Evolutionary conservation across 305 asterid genomes (phyloP), one percentile per base, ranked within the genome.

Genomic region (Fraxinus ornus): DNA sequence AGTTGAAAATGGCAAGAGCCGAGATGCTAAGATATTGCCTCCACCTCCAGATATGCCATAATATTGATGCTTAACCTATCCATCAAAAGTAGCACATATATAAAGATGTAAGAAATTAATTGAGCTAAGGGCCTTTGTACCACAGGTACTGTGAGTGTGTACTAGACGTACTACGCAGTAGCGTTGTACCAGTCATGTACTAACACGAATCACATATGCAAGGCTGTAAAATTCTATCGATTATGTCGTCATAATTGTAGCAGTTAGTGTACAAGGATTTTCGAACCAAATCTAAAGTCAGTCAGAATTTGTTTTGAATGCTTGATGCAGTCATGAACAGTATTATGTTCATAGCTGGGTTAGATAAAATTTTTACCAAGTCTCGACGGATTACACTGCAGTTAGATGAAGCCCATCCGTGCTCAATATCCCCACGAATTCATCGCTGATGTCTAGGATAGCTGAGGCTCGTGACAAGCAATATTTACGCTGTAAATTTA

Each of bases 41-140:
- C 88, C 87, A 2, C 90, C 88, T 12, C 64, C 82, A 0, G 84
- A 81, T 36, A 68, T 85, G 83, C 88, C 90, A 8, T 77, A 26
- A 1, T 87, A 88, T 78, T 87, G 37, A 82, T 77, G 32, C 22
- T 71, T 17, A 7, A 71, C 41, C 13, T 71, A 28, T 37, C 26
- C 22, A 19, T n/a, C 19, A 4, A 55, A 55, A 0, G 3, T 19
- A n/a, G 26, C 24, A 55, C 5, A 47, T 47, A 47, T 55, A 55
- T 55, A 55, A 4, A 55, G 24, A 19, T 17, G 3, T 41, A 10
- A 3, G 17, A 44, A 44, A 44, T 44, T 41, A 39, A 41, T 41
- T 44, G 5, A 44, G n/a, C 55, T 44, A 44, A 2, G 0, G 3
- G 55, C 4, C 17, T 47, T 13, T 47, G 57, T 47, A 47, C 19